Evolutionary conservation across 225 moss, liverwort and hornwort genomes (phyloP), one percentile per base, ranked within the genome.

Genomic region (Bryum argenteum): DNA sequence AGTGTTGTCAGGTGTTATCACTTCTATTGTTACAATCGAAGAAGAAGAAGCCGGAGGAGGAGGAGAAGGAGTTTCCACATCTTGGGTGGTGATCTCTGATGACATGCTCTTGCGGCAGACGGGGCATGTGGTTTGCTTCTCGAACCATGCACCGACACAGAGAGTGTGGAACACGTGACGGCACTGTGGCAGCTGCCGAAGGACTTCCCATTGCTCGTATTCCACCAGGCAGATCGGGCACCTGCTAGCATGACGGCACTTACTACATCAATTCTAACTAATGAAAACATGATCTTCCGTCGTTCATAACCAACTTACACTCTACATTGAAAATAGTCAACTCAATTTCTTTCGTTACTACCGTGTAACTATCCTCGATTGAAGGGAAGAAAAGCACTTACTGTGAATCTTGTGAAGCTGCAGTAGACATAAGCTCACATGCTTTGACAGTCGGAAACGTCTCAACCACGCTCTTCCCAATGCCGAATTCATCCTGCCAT

Each of bases 71-170:
- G 33, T 33, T 33, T 33, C 33, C 33, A 33, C 33, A 33, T 33
- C 33, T 33, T 33, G 33, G 33, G 33, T 33, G 33, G 4, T 33
- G 28, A 28, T 28, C 3, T 28, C 28, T 6, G 1, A 4, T 56
- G 85, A 76, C 81, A 85, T 81, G 76, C 81, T 81, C 81, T 73
- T 81, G 50, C 85, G 85, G 61, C 85, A 85, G 10, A 85, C 85
- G 17, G 85, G 85, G 73, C 85, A 85, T 21, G 81, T 85, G n/a
- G 79, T 81, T 75, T 85, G 85, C 78, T 85, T 85, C 61, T 82
- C 81, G 75, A 85, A 79, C 85, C 85, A 85, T 16, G 81, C 81
- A 43, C 79, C 79, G 20, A 85, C 85, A 42, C 85, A 85, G 0
- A 66, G 18, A 43, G 81, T 75, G 24, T 85, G 85, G 53, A 85